Conservation (phyloP, 805 yeast genomes). For the Yarrowia yakushimensis region DNA sequence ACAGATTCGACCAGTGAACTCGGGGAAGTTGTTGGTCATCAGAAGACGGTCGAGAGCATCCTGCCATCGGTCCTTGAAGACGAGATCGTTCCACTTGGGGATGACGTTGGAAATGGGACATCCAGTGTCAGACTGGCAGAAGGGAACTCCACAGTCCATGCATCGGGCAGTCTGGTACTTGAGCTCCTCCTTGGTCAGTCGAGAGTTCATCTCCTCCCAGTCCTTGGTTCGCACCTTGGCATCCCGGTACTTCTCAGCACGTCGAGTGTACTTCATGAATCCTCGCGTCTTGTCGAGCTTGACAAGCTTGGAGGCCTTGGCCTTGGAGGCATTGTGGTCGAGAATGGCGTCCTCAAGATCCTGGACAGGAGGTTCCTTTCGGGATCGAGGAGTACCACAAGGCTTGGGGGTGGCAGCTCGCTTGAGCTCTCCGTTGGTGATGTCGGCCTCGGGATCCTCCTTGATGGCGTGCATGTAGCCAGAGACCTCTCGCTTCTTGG, state of each 20-base stretch:
- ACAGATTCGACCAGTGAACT: constrained; percentile 95
- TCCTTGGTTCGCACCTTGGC: constrained; percentile 74
- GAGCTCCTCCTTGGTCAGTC: constrained; percentile 81
- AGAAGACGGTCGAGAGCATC: constrained; percentile 86
- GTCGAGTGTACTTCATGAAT: constrained; percentile 88
- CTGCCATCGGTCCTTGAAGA: constrained; percentile 90
- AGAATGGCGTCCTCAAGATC: constrained; percentile 87
- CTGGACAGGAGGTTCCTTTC: constrained; percentile 73
- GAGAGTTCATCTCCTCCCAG: constrained; percentile 85
- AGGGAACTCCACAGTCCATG: constrained; percentile 99
- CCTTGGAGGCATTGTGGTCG: constrained; percentile 62
- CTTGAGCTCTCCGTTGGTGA: constrained; percentile 84
- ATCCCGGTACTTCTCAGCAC: constrained; percentile 80
- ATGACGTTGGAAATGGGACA: constrained; percentile 96
- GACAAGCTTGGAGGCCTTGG: constrained; percentile 55
- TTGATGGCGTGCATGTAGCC: constrained; percentile 61
- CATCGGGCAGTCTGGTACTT: constrained; percentile 93
- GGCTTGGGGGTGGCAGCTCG: constrained; percentile 42
- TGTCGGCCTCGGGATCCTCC: constrained; percentile 81
- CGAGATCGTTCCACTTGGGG: constrained; percentile 97
- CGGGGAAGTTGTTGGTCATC: constrained; percentile 98
- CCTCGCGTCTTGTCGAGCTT: constrained; percentile 80
- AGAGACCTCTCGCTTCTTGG: constrained; percentile 62
- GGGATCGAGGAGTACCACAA: constrained; percentile 11
- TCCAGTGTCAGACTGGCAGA: constrained; percentile 97